Evolutionary conservation across 192 early-diverging fungal species (phyloP).

Genomic region (Podila horticola): DNA sequence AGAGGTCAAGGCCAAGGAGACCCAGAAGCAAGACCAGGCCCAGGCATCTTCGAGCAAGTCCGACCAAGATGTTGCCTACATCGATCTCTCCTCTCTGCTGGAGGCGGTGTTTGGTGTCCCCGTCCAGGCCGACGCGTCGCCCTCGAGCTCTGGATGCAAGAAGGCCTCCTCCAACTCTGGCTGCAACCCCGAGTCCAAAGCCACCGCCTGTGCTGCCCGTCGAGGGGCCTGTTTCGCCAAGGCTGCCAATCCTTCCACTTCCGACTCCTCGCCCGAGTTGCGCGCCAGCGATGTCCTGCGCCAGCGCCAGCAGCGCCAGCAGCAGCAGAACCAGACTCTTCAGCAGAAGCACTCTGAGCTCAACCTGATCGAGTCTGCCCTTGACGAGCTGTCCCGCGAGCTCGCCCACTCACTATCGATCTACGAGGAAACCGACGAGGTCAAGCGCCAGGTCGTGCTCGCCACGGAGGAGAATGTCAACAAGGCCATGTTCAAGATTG

Average conservation of each 20-base stretch:
- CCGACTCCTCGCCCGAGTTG: conserved; percentile 16
- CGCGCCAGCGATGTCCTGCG: conserved; percentile 19
- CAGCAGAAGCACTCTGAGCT: conserved; percentile 37
- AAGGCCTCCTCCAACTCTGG: not conserved
- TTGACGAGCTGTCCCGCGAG: conserved; percentile 19
- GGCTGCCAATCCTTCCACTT: not conserved
- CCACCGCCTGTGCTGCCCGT: not conserved
- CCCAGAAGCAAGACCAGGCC: not conserved
- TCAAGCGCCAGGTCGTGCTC: not conserved
- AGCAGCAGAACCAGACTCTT: conserved; percentile 5
- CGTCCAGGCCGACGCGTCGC: not conserved
- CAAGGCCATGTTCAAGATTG: conserved; percentile 22
- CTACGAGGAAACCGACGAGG: not conserved
- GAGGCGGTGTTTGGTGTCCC: not conserved
- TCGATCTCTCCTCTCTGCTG: not conserved
- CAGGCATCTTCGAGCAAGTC: not conserved
- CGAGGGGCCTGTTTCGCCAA: not conserved
- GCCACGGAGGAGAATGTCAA: conserved; percentile 19
- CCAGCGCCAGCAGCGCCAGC: conserved; percentile 5
- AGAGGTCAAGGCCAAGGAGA: not conserved
- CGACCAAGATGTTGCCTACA: not conserved
- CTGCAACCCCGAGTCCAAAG: conserved; percentile 5
- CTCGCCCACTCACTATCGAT: not conserved
- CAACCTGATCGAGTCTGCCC: conserved; percentile 38
- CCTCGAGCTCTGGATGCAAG: conserved; percentile 1